Evolutionary conservation across 2,329 filamentous ascomycete species (phyloP).

Genomic region (Paecilomyces formosus): DNA sequence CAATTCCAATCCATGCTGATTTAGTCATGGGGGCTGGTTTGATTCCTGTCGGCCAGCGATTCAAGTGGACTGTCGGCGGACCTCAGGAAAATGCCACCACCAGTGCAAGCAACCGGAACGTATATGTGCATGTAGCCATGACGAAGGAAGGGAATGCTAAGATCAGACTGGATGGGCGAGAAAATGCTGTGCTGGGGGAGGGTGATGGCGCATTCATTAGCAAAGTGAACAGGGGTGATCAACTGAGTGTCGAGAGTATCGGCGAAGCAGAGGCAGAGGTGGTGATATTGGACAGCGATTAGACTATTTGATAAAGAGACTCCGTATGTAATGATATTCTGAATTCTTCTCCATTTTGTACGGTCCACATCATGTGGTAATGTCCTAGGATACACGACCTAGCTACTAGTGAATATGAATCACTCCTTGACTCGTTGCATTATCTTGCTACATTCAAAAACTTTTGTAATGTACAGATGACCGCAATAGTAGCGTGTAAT

Average conservation of each 20-base stretch:
- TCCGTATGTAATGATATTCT: too few relatives aligned
- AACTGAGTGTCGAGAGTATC: constrained; percentile 57
- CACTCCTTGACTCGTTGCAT: too few relatives aligned
- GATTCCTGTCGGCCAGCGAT: constrained; percentile 56
- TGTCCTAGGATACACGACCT: too few relatives aligned
- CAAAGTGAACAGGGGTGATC: constrained; percentile 56
- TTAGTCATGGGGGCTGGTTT: constrained; percentile 75
- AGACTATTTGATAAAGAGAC: constrained; percentile 7
- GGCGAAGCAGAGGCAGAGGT: constrained; percentile 64
- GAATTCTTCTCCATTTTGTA: too few relatives aligned
- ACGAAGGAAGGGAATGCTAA: constrained; percentile 65
- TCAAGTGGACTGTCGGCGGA: constrained; percentile 65
- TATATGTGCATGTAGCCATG: constrained; percentile 77
- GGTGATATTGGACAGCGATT: constrained; percentile 59
- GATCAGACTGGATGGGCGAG: constrained; percentile 59
- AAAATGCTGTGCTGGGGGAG: constrained; percentile 61
- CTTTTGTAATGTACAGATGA: too few relatives aligned
- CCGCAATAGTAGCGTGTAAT: too few relatives aligned
- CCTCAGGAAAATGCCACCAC: constrained; percentile 15
- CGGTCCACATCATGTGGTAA: too few relatives aligned
- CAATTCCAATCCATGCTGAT: constrained; percentile 79
- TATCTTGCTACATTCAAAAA: too few relatives aligned
- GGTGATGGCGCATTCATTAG: constrained; percentile 77
- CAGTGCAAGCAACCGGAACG: constrained; percentile 51
- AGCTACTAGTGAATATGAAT: too few relatives aligned